Conservation (phyloP, 2,329 filamentous ascomycete genomes). For the Huntiella savannae region DNA sequence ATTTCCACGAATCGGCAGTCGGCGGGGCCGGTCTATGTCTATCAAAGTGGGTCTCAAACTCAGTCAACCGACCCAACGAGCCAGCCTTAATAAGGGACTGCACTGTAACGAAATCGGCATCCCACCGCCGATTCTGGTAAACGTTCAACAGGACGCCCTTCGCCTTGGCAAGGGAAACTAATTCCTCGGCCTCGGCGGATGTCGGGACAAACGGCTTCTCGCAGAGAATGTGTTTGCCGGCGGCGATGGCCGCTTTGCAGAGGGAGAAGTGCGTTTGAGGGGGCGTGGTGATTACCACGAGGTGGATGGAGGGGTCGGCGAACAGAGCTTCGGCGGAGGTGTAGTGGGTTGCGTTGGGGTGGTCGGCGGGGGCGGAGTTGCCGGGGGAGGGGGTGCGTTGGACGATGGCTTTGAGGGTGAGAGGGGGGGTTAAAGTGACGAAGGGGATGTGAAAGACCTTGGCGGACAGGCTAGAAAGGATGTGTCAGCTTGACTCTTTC, state of each 20-base stretch:
- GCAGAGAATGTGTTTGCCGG: constrained; percentile 59
- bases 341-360: constrained; percentile 46
- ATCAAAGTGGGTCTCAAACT: constrained; percentile 69
- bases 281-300: constrained; percentile 53
- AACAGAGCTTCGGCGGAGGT: constrained; percentile 44
- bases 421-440: constrained; percentile 23
- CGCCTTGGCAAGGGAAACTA: constrained; percentile 35
- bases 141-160: constrained; percentile 38
- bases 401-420: constrained; percentile 51
- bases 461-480: constrained; percentile 33
- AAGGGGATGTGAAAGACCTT: constrained; percentile 77
- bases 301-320: constrained; percentile 43
- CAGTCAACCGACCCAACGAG: constrained; percentile 49
- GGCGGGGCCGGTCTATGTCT: constrained; percentile 44
- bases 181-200: constrained; percentile 43
- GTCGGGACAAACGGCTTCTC: constrained; percentile 73
- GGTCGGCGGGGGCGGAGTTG: constrained; percentile 49
- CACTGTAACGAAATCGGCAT: constrained; percentile 56
- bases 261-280: constrained; percentile 53
- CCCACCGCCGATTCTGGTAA: constrained; percentile 64
- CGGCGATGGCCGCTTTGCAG: constrained; percentile 42
- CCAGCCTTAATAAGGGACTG: constrained; percentile 39
- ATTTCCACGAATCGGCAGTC: constrained; percentile 42
- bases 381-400: constrained; percentile 48
- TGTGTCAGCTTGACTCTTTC: constrained; percentile 10